Percentiles rank a stretch among this genome's conserved stretches.
phyloP scores from a whole-genome alignment of 345 rosid species.

The Clausena lansium region DNA sequence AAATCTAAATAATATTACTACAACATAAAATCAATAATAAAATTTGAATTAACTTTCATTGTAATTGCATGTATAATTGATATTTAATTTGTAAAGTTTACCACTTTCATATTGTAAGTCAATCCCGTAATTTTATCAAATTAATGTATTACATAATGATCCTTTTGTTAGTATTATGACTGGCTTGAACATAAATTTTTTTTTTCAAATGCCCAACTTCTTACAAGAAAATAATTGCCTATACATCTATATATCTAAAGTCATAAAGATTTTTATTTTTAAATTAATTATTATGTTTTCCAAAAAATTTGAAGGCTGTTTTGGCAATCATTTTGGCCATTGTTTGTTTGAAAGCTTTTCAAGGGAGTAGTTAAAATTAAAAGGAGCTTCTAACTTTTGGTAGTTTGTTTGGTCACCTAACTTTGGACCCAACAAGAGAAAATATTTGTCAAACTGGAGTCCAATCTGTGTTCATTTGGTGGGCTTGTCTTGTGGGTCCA shows the following conservation, averaged over 20 bases:
- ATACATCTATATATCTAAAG: background rate
- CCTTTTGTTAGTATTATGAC: background rate
- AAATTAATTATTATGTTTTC: background rate
- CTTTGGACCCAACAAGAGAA: background rate
- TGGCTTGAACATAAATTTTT: no score
- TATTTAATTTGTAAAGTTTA: no score
- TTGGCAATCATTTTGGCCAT: no score
- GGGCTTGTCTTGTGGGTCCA: background rate
- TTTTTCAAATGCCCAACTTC: background rate
- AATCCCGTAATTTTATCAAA: background rate
- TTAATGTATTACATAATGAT: background rate
- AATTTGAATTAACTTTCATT: background rate
- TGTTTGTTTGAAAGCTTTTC: background rate
- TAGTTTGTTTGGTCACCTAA: conserved; percentile 7
- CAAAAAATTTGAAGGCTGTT: background rate
- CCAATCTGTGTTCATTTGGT: background rate
- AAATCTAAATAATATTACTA: background rate
- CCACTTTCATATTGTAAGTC: background rate
- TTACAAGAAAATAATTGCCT: background rate
- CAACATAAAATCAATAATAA: no score
- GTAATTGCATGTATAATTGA: background rate
- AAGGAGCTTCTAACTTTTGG: background rate
- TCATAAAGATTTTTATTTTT: no score
- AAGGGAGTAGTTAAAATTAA: background rate
- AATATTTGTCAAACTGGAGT: background rate